These are phyloP conservation scores for Cardiospermum halicacabum DNA, from an alignment of 345 rosid species.

Conservation along the genomic window DNA sequence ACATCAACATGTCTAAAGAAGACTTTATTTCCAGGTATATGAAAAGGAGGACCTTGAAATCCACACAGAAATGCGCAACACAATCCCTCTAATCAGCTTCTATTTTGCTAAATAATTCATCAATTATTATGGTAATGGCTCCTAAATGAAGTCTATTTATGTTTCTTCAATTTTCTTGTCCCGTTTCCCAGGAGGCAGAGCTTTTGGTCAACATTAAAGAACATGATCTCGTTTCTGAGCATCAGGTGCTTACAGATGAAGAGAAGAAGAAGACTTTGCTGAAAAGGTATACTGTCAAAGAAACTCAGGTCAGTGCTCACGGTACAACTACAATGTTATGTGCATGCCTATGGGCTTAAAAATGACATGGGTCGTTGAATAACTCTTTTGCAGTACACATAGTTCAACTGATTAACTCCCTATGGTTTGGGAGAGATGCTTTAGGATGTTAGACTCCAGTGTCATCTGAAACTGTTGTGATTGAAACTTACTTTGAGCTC, in stretches of 20 bases:
- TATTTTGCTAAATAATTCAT: neutral
- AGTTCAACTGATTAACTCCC: neutral
- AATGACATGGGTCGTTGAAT: neutral
- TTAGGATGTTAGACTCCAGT: neutral
- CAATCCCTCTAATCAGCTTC: constrained; percentile 60
- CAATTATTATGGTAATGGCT: neutral
- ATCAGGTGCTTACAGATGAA: constrained; percentile 60
- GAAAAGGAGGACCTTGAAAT: constrained; percentile 91
- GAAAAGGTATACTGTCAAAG: constrained; percentile 76
- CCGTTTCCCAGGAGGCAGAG: constrained; percentile 55
- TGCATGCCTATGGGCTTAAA: neutral
- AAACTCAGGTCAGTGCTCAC: constrained; percentile 56
- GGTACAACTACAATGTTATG: neutral
- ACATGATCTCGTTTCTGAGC: constrained; percentile 76
- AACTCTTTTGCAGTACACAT: neutral
- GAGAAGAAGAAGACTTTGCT: constrained; percentile 83
- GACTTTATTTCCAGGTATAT: constrained; percentile 60
- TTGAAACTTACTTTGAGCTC: neutral
- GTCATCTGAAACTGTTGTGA: neutral
- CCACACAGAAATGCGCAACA: constrained; percentile 47
- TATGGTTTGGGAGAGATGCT: neutral
- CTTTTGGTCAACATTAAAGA: constrained; percentile 69
- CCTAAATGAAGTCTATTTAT: neutral
- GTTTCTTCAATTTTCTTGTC: neutral
- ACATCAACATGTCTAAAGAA: constrained; percentile 41